Base-by-base conservation (phyloP, 495 filamentous ascomycete genomes). In the Annulohypoxylon moriforme region DNA sequence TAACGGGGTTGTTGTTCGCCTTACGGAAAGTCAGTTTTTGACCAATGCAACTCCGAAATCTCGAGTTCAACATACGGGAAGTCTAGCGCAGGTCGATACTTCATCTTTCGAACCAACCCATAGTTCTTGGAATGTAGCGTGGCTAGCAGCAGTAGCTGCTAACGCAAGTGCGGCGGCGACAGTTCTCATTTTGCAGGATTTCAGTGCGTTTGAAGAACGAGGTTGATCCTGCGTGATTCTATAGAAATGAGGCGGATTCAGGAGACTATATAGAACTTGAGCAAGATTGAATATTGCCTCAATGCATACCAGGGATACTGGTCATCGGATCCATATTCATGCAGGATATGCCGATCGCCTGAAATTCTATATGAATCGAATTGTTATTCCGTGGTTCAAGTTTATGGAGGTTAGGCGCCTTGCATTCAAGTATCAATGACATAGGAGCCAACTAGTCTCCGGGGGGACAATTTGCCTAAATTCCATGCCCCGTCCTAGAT, bases 41-140 rank as follows among this genome's bases (percentile, higher is more conserved):
- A 4, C 10, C n/a, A 44, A 7, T 14, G n/a, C 18, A 14, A 14
- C n/a, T n/a, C n/a, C n/a, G n/a, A 27, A 24, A 24, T 42, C 6
- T 14, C 18, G 33, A 16, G 36, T 40, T 46, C 14, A 36, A 69
- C 71, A n/a, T 66, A 73, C 71, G 3, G 81, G 81, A 7, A 81
- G 50, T 13, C 83, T 77, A 55, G 79, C 81, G 60, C 83, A 85
- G 46, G 79, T 79, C 4, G 75, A 75, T 27, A 74, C 80, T 60
- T 79, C 77, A 69, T 87, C 85, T 9, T 77, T 74, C 9, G 81
- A 83, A 53, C 81, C 76, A 18, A 86, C 81, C 83, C 84, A 86
- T 60, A 87, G 76, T 42, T 85, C 74, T 53, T 87, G 85, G 80
- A 86, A 87, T 34, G 79, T 85, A 42, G 85, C 82, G 60, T 87